phyloP scores from a whole-genome alignment of 192 early-diverging fungal species.

The Coemansia sp. region DNA sequence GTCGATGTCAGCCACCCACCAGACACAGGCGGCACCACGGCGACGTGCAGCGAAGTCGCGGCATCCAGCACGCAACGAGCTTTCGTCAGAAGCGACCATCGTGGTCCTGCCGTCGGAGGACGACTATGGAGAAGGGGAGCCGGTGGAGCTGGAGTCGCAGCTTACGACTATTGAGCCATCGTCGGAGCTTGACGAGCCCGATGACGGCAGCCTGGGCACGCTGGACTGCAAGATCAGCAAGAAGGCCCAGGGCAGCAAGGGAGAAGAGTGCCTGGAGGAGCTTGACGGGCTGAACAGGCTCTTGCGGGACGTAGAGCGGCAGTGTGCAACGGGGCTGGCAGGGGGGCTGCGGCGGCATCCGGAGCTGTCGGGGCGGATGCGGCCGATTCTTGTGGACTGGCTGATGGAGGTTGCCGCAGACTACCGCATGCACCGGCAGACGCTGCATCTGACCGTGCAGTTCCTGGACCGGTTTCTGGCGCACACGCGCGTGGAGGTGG shows the following conservation, averaged over 20 bases:
- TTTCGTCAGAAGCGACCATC: constrained; percentile 45
- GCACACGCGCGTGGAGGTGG: constrained; percentile 21
- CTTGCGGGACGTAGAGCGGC: constrained; percentile 17
- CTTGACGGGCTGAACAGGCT: too few species aligned
- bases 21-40: constrained; percentile 5
- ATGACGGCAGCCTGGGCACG: not conserved
- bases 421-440: constrained; percentile 53
- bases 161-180: constrained; percentile 42
- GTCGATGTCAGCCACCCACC: constrained; percentile 29
- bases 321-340: constrained; percentile 22
- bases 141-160: constrained; percentile 40
- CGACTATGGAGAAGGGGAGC: constrained; percentile 10
- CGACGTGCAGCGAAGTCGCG: constrained; percentile 6
- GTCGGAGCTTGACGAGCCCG: constrained; percentile 10
- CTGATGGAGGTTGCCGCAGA: constrained; percentile 55
- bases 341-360: constrained; percentile 41
- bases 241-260: not conserved
- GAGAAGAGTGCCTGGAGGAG: too few species aligned
- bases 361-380: constrained; percentile 50
- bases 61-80: constrained; percentile 16
- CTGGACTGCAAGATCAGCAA: constrained; percentile 6
- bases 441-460: constrained; percentile 50
- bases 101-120: constrained; percentile 34
- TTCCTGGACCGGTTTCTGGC: constrained; percentile 50
- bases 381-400: constrained; percentile 58